These are phyloP conservation scores for Selaginella moellendorffii DNA, from an alignment of 75 land plant species.

Conservation along the genomic window DNA sequence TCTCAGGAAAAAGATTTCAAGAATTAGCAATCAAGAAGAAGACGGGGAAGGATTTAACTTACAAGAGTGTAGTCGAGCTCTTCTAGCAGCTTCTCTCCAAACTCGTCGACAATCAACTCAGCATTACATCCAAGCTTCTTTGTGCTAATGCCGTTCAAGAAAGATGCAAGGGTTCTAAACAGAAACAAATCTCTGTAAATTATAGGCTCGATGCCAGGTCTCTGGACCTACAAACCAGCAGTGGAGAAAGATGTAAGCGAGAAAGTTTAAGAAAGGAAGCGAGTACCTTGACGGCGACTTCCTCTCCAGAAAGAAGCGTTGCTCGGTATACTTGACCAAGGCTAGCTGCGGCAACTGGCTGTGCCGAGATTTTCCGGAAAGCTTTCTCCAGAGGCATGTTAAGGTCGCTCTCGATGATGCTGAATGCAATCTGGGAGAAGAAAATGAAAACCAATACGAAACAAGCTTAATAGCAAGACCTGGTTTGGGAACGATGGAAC, in stretches of 20 bases:
- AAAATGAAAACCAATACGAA: not conserved
- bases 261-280: not conserved
- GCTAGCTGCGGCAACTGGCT: constrained; percentile 94
- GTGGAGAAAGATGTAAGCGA: not conserved
- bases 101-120: constrained; percentile 97
- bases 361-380: constrained; percentile 77
- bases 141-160: constrained; percentile 84
- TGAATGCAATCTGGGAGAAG: constrained; percentile 50
- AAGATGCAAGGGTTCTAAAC: constrained; percentile 84
- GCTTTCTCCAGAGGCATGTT: constrained; percentile 70
- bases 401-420: constrained; percentile 82
- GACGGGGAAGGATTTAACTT: not conserved
- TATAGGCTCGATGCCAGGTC: constrained; percentile 90
- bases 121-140: constrained; percentile 96
- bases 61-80: constrained; percentile 96
- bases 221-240: constrained; percentile 54
- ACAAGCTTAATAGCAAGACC: constrained; percentile 23
- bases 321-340: constrained; percentile 93
- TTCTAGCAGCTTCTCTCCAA: constrained; percentile 95
- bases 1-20: too few relatives aligned
- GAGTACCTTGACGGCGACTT: constrained; percentile 89
- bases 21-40: not conserved
- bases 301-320: constrained; percentile 72
- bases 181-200: constrained; percentile 92
- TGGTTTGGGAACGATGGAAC: constrained; percentile 92